phyloP scores from a whole-genome alignment of 2,329 filamentous ascomycete genomes.

The Pseudogymnoascus pannorum region DNA sequence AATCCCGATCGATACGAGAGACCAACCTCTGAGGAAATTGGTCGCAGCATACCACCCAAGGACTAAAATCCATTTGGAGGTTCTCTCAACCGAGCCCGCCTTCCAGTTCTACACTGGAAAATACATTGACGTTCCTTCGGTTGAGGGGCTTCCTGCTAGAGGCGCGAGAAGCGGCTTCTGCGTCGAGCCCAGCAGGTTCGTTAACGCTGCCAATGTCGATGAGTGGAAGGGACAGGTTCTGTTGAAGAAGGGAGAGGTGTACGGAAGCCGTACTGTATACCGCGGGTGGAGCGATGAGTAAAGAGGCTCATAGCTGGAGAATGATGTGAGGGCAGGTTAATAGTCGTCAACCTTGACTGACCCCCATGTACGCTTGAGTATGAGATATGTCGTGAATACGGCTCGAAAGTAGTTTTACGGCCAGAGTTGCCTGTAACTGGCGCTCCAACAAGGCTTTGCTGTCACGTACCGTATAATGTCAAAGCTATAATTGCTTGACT shows the following conservation, averaged over 20 bases:
- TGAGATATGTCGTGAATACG: no score
- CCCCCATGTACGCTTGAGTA: no score
- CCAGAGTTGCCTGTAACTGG: background rate
- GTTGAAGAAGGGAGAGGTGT: slow-evolving; percentile 77
- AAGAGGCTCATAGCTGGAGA: background rate
- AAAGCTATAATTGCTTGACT: background rate
- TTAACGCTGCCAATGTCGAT: slow-evolving; percentile 77
- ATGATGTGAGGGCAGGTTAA: background rate
- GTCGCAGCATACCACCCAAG: slow-evolving; percentile 66
- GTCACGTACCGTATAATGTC: background rate
- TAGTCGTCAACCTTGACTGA: background rate
- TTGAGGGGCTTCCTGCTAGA: slow-evolving; percentile 52
- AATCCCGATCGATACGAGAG: slow-evolving; percentile 44
- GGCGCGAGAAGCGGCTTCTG: slow-evolving; percentile 72
- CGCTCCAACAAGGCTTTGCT: background rate
- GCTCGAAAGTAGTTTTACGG: no score
- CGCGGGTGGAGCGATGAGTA: slow-evolving; percentile 64
- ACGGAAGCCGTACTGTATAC: slow-evolving; percentile 76
- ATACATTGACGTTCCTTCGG: slow-evolving; percentile 68
- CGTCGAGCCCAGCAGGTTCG: slow-evolving; percentile 84
- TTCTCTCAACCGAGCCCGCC: slow-evolving; percentile 84
- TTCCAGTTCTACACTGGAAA: slow-evolving; percentile 97
- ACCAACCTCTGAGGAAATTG: slow-evolving; percentile 55
- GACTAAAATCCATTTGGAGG: slow-evolving; percentile 73
- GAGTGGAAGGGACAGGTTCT: slow-evolving; percentile 74